phyloP scores from a whole-genome alignment of 1,139 yeast species.

The Lodderomyces jiufengensis region DNA sequence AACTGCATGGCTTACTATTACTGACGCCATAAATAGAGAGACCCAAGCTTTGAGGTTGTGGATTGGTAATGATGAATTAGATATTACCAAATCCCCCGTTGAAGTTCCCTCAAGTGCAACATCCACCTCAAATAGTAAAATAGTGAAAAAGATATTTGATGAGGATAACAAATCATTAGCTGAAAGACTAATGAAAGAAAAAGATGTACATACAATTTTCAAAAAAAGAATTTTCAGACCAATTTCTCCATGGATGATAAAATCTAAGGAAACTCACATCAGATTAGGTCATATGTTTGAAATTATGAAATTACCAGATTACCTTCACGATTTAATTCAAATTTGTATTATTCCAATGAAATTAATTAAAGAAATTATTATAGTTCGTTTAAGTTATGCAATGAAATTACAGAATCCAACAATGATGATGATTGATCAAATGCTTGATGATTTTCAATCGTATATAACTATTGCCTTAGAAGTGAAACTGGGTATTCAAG shows the following conservation, averaged over 20 bases:
- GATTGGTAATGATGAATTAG: constrained; percentile 82
- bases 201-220: constrained; percentile 71
- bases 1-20: constrained; percentile 79
- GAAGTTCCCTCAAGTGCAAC: constrained; percentile 23
- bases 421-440: constrained; percentile 94
- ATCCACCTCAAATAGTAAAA: constrained; percentile 23
- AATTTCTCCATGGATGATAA: constrained; percentile 69
- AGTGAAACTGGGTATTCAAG: constrained; percentile 64
- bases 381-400: constrained; percentile 74
- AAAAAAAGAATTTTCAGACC: constrained; percentile 55
- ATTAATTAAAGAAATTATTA: constrained; percentile 76
- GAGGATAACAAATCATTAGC: constrained; percentile 70
- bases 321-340: constrained; percentile 62
- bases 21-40: constrained; percentile 64
- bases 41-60: constrained; percentile 53
- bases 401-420: constrained; percentile 80
- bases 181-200: constrained; percentile 81
- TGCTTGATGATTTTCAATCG: constrained; percentile 79
- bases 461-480: constrained; percentile 76
- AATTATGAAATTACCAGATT: constrained; percentile 72
- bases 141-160: constrained; percentile 44
- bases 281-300: constrained; percentile 61
- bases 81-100: constrained; percentile 42
- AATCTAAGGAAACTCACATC: constrained; percentile 71
- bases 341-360: constrained; percentile 75